Evolutionary conservation across 1,139 yeast species (phyloP).

Genomic region (Zygoascus meyerae): DNA sequence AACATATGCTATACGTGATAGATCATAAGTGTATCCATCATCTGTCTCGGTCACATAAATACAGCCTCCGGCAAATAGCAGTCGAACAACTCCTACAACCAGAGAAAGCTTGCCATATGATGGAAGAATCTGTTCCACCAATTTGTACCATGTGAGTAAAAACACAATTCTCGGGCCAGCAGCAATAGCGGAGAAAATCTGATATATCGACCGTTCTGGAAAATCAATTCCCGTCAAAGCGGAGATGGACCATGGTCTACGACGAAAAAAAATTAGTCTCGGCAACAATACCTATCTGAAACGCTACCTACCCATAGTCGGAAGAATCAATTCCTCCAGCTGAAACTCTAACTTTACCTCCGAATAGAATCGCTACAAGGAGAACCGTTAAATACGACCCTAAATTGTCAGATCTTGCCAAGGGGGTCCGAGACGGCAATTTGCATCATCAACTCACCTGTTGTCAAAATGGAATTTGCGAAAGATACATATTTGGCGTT

Average conservation of each 20-base stretch:
- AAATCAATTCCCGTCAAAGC: conserved; percentile 4
- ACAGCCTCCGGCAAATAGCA: background rate
- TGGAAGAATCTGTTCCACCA: background rate
- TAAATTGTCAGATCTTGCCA: too few relatives aligned
- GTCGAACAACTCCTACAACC: conserved; percentile 1
- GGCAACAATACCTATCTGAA: too few relatives aligned
- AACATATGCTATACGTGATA: conserved; percentile 2
- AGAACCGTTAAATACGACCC: too few relatives aligned
- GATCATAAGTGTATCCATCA: conserved; percentile 6
- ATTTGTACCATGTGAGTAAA: conserved; percentile 1
- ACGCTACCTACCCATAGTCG: too few relatives aligned
- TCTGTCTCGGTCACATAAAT: conserved; percentile 5
- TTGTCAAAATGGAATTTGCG: background rate
- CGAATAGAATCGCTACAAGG: too few relatives aligned
- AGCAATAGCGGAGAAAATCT: conserved; percentile 2
- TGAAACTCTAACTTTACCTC: too few relatives aligned
- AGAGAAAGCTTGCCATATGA: background rate
- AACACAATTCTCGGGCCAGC: background rate
- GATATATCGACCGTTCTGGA: conserved; percentile 6
- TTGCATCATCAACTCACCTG: too few relatives aligned
- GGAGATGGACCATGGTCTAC: conserved; percentile 6
- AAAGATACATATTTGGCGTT: conserved; percentile 1
- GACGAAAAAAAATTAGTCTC: too few relatives aligned
- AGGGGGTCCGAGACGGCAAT: too few relatives aligned
- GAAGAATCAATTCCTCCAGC: too few relatives aligned